These are phyloP conservation scores for Piper longum DNA, from an alignment of 164 flowering plant genomes.

Conservation along the genomic window DNA sequence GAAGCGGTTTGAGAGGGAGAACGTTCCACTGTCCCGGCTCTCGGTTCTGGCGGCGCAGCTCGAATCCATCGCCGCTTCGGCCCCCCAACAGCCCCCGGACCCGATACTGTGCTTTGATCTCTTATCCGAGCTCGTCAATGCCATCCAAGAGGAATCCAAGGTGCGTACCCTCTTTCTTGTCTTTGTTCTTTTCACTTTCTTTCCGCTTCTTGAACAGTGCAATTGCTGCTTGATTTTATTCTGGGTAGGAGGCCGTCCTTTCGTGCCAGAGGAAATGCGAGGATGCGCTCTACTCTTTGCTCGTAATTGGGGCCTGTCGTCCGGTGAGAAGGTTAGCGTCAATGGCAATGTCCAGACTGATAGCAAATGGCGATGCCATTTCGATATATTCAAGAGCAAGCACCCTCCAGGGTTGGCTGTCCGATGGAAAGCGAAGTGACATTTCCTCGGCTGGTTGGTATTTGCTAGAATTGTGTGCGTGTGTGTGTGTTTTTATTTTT, in stretches of 20 bases:
- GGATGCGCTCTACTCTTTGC: slow-evolving; percentile 75
- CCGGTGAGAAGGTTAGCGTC: slow-evolving; percentile 94
- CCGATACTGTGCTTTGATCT: slow-evolving; percentile 93
- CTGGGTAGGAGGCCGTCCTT: slow-evolving; percentile 63
- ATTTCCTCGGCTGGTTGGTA: slow-evolving; percentile 70
- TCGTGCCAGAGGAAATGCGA: slow-evolving; percentile 95
- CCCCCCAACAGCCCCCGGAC: slow-evolving; percentile 77
- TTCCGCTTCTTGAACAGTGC: neutral
- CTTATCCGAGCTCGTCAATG: slow-evolving; percentile 86
- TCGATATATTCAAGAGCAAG: slow-evolving; percentile 92
- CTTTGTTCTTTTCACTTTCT: neutral
- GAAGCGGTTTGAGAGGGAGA: slow-evolving; percentile 53
- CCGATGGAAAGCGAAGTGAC: slow-evolving; percentile 79
- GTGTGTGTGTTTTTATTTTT: neutral
- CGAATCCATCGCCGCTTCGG: slow-evolving; percentile 88
- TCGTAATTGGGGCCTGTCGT: slow-evolving; percentile 73
- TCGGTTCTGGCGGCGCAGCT: slow-evolving; percentile 90
- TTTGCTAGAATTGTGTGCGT: neutral
- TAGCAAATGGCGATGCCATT: slow-evolving; percentile 68
- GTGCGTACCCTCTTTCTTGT: slow-evolving; percentile 12
- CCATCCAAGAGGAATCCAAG: slow-evolving; percentile 87
- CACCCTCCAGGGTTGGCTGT: slow-evolving; percentile 83
- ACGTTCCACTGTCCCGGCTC: slow-evolving; percentile 74
- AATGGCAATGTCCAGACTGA: slow-evolving; percentile 71
- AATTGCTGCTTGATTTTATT: neutral